Evolutionary conservation across 2,329 filamentous ascomycete genomes (phyloP), one percentile per base, ranked within the genome.

Genomic region (Huntiella savannae): DNA sequence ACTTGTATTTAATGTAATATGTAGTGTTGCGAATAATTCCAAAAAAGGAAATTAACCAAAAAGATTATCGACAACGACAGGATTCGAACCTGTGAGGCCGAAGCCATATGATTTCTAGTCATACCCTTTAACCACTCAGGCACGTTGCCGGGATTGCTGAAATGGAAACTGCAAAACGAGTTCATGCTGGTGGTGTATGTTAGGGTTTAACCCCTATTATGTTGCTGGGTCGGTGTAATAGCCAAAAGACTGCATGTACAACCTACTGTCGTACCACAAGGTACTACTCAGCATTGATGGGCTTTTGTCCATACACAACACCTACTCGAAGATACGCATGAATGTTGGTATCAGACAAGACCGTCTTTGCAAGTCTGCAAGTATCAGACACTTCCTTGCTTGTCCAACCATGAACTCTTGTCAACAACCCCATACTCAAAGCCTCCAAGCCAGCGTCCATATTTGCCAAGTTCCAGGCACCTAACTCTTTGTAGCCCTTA

Each of bases 401-500:
- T 0, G 46, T 47, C 56, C 55, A 56, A 8, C 50, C 51, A 15
- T 53, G 46, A 3, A 50, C 45, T 6, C 54, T 51, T 4, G 56
- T 57, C 38, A 55, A 52, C 28, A 56, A 40, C 6, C 51, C 54
- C 43, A 57, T 49, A 13, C 46, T 52, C 40, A 56, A 47, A n/a
- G 46, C 55, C 38, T 57, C 53, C 16, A 54, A 13, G 4, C 52
- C 53, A 7, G 46, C 40, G 8, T 52, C 41, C 16, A 54, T 22
- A 10, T 42, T 42, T 3, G 49, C 42, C 8, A 49, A 46, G 28
- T 43, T 49, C 54, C 58, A 58, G 4, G 50, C 49, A 5, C 61
- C 60, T 6, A 62, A 50, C 49, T 58, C 52, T 52, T 60, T 62
- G 12, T 41, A 41, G 19, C 4, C n/a, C 8, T 17, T 17, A n/a